phyloP scores from a whole-genome alignment of 2,329 filamentous ascomycete species.

The Sarocladiaceae sp. region DNA sequence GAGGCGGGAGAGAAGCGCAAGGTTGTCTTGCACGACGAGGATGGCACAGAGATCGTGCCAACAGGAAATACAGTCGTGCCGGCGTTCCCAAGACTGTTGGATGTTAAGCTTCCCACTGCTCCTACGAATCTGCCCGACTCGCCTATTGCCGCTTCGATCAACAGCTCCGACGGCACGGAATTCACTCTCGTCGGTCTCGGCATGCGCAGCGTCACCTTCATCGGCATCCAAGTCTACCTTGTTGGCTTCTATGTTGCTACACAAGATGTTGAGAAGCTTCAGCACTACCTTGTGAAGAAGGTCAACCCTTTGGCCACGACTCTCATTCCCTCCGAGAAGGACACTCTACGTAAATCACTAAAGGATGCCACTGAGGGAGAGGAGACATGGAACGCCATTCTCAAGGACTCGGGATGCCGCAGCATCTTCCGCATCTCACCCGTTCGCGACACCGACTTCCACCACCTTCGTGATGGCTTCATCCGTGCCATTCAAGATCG shows the following conservation, averaged over 20 bases:
- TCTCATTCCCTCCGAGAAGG: slow-evolving; percentile 77
- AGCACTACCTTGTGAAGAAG: slow-evolving; percentile 69
- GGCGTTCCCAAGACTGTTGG: slow-evolving; percentile 69
- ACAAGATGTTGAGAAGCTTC: slow-evolving; percentile 74
- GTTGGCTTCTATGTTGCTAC: slow-evolving; percentile 89
- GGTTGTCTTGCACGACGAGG: slow-evolving; percentile 60
- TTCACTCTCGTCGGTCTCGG: slow-evolving; percentile 89
- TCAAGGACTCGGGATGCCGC: slow-evolving; percentile 64
- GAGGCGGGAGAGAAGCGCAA: slow-evolving; percentile 49
- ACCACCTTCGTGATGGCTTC: slow-evolving; percentile 86
- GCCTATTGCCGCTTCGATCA: slow-evolving; percentile 33
- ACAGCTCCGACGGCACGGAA: slow-evolving; percentile 49
- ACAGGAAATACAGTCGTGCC: slow-evolving; percentile 80
- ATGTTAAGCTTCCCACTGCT: slow-evolving; percentile 44
- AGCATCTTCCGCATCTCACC: slow-evolving; percentile 81
- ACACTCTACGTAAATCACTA: slow-evolving; percentile 63
- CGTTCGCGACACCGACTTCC: slow-evolving; percentile 91
- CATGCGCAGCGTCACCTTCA: slow-evolving; percentile 83
- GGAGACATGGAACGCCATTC: slow-evolving; percentile 67
- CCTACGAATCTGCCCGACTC: slow-evolving; percentile 17
- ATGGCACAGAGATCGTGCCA: slow-evolving; percentile 69
- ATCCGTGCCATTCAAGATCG: slow-evolving; percentile 78
- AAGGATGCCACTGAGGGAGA: slow-evolving; percentile 67
- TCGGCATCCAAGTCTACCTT: slow-evolving; percentile 89
- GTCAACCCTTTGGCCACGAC: slow-evolving; percentile 78